A percentile compares a stretch with the other conserved stretches of the same genome.
phyloP scores from a whole-genome alignment of 192 early-diverging fungal species.

The Ambispora gerdemannii region DNA sequence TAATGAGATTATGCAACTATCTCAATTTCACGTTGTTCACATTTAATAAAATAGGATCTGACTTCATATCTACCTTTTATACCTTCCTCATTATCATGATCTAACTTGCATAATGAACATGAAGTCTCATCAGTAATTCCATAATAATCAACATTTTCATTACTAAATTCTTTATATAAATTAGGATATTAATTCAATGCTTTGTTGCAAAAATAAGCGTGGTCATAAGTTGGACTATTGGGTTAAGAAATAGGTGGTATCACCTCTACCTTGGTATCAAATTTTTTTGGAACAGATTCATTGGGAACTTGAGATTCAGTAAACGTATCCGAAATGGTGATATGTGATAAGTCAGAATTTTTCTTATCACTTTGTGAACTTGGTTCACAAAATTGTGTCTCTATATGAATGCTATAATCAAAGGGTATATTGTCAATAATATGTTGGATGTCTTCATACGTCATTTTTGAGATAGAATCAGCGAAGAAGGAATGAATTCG shows the following conservation, averaged over 20 bases:
- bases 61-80: too few relatives aligned
- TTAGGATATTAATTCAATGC: constrained; percentile 10
- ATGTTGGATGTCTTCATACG: background rate
- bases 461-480: constrained; percentile 21
- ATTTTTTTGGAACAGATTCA: background rate
- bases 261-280: background rate
- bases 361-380: background rate
- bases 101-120: constrained; percentile 19
- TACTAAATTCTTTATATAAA: constrained; percentile 20
- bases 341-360: too few relatives aligned
- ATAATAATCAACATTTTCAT: constrained; percentile 24
- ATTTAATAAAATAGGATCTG: too few relatives aligned
- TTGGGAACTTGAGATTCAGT: background rate
- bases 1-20: too few relatives aligned
- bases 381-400: background rate
- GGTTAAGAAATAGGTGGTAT: too few relatives aligned
- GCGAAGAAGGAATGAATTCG: background rate
- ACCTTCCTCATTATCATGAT: constrained; percentile 15
- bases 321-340: too few relatives aligned
- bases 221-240: constrained; percentile 15
- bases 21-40: too few relatives aligned
- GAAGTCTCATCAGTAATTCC: constrained; percentile 15
- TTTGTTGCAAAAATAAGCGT: constrained; percentile 3
- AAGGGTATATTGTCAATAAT: constrained; percentile 5
- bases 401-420: constrained; percentile 8